A percentile compares a stretch with the other conserved stretches of the same genome.
Conservation (phyloP, 164 flowering plant species). For the Macadamia integrifolia region DNA sequence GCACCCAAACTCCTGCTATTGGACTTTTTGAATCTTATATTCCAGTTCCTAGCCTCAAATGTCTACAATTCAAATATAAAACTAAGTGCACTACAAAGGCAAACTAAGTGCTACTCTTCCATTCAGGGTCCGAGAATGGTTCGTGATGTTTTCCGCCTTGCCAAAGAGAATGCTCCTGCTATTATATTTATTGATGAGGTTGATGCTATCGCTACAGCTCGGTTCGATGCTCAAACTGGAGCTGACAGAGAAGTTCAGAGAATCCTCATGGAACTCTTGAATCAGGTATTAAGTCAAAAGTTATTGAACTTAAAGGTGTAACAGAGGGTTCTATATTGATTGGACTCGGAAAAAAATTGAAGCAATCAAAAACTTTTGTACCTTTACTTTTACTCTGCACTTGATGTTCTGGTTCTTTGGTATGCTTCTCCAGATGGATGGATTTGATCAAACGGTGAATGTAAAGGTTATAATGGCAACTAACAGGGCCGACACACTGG, state of each 20-base stretch:
- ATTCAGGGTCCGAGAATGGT: conserved; percentile 94
- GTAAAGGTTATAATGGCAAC: conserved; percentile 99
- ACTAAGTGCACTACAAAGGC: no score
- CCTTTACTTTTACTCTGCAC: no score
- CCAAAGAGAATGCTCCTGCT: conserved; percentile 97
- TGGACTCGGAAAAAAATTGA: no score
- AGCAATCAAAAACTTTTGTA: no score
- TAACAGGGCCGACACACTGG: conserved; percentile 92
- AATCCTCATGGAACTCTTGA: conserved; percentile 90
- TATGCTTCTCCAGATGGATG: conserved; percentile 76
- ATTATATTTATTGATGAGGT: conserved; percentile 97
- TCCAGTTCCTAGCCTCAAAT: no score
- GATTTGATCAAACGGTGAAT: conserved; percentile 95
- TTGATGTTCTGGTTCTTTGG: not conserved
- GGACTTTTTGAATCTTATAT: no score
- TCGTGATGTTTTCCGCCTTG: conserved; percentile 95
- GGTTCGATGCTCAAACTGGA: conserved; percentile 99
- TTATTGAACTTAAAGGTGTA: no score
- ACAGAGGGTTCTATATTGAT: no score
- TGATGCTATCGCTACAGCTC: conserved; percentile 96
- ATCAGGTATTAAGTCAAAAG: conserved; percentile 48
- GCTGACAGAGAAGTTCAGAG: conserved; percentile 99
- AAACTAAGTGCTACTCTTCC: not conserved
- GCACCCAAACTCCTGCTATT: no score
- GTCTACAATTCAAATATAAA: no score